Evolutionary conservation across 306 rosid species (phyloP), one percentile per base, ranked within the genome.

Genomic region (Cucumis hystrix): DNA sequence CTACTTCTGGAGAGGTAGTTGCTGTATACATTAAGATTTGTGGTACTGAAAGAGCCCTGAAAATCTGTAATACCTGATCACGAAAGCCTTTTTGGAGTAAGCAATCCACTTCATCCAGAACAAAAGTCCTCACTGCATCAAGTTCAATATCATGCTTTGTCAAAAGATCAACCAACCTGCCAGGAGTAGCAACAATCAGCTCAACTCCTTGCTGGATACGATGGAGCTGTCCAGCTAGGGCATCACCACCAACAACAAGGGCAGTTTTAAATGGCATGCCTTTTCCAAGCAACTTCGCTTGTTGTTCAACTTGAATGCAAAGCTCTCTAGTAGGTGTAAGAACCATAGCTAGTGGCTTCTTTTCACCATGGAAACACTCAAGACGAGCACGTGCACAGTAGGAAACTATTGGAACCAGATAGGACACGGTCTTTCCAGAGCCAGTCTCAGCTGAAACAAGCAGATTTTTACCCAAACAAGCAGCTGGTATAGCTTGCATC

Each of bases 401-500:
- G 41, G 93, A 79, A 80, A 88, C 75, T 61, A 92, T 79, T 10
- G 97, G 96, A 82, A 90, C 83, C 37, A 92, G 82, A 85, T 87
- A 90, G 8, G 97, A 92, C 75, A 91, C 88, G 20, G 96, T 86
- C 87, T 90, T 92, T 59, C 97, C 97, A 4, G 96, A 92, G 56
- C 97, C 96, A 0, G 96, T 92, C 73, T 84, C 86, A 0, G 96
- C 97, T 43, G 93, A 87, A 75, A 92, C 91, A 64, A 92, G 91
- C 86, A 88, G 82, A 86, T 79, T 90, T 85, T 85, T 92, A 17
- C 96, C 89, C 33, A 6, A 43, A 87, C 83, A 84, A 77, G 96
- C 90, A 80, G 90, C 87, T 39, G 97, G 97, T 20, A 92, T 88
- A 78, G 96, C 92, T 86, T 92, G 97, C 97, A 90, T 92, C 84